Evolutionary conservation across 2,329 filamentous ascomycete genomes (phyloP), one percentile per base, ranked within the genome.

Genomic region (Pseudodiploospora longispora): DNA sequence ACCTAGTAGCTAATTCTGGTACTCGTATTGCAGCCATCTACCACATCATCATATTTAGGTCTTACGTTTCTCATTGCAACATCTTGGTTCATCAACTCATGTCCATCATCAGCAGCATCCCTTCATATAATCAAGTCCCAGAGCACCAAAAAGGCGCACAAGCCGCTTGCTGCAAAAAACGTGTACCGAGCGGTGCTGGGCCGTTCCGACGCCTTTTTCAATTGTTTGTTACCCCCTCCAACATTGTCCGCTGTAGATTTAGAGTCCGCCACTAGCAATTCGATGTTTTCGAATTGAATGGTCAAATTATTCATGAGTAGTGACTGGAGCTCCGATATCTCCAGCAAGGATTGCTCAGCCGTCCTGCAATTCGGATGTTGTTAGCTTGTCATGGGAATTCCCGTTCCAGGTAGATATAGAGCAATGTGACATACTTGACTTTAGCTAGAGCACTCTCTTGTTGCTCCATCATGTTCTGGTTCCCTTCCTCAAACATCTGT

Each of bases 401-500:
- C 28, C 27, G 38, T 19, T 19, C 19, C 19, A 19, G 19, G 19
- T 19, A 19, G 19, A 19, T 19, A 19, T 2, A 19, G 19, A 19
- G 6, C 19, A 10, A 10, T 30, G 27, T 9, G 9, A 75, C 85
- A 43, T 77, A 94, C 87, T 85, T 86, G 53, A 97, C 88, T 75
- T 97, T 93, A 63, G 90, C 85, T 61, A 97, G 70, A n/a, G 87
- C 89, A 66, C 85, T 88, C 64, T 96, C 88, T 64, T 94, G 95
- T 65, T 95, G 87, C 63, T 85, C 86, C 55, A 97, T 74, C 82
- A 98, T 89, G 51, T 87, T 83, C 63, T 89, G 83, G 60, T 97
- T 96, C 59, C 94, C 90, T 65, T 88, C 79, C 54, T 91, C 90
- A 67, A 98, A 97, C 60, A 95, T 78, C 62, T 96, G 91, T 42